A percentile compares a stretch with the other conserved stretches of the same genome.
Conservation (phyloP, 345 rosid genomes). For the Abelmoschus esculentus region DNA sequence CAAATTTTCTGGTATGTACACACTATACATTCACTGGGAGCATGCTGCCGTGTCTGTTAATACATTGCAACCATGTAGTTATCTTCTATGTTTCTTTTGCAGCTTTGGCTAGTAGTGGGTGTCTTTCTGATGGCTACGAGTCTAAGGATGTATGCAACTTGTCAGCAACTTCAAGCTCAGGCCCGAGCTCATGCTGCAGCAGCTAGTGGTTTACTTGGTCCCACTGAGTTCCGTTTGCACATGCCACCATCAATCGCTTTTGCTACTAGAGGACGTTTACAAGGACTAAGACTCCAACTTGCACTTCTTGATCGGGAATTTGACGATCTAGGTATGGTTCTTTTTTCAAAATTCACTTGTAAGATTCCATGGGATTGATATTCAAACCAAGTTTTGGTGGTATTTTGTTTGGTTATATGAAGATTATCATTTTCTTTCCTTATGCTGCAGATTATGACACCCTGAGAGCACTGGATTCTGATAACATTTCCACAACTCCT, state of each 20-base stretch:
- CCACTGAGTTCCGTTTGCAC: constrained; percentile 55
- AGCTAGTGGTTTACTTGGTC: constrained; percentile 59
- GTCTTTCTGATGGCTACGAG: constrained; percentile 60
- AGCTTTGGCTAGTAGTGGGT: constrained; percentile 66
- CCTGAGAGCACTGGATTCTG: constrained; percentile 58
- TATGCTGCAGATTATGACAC: constrained; percentile 57
- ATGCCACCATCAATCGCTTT: constrained; percentile 65
- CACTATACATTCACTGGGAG: constrained; percentile 1
- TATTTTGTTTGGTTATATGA: not conserved
- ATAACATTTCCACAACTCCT: constrained; percentile 32
- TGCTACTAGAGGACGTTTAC: constrained; percentile 64
- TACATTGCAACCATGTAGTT: constrained; percentile 2
- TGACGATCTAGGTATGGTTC: constrained; percentile 52
- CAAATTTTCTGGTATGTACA: constrained; percentile 53
- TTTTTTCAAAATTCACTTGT: not conserved
- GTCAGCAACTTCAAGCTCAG: constrained; percentile 70
- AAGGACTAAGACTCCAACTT: constrained; percentile 70
- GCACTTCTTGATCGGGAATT: constrained; percentile 66
- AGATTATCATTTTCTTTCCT: not conserved
- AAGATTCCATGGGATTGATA: not conserved
- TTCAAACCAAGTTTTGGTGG: not conserved
- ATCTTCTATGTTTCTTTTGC: constrained; percentile 16
- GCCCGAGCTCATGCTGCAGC: constrained; percentile 63
- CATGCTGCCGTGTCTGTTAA: constrained; percentile 1
- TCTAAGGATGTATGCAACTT: constrained; percentile 64